Conservation (phyloP, 2,329 filamentous ascomycete genomes). For the Raffaelea deltoideospora region DNA sequence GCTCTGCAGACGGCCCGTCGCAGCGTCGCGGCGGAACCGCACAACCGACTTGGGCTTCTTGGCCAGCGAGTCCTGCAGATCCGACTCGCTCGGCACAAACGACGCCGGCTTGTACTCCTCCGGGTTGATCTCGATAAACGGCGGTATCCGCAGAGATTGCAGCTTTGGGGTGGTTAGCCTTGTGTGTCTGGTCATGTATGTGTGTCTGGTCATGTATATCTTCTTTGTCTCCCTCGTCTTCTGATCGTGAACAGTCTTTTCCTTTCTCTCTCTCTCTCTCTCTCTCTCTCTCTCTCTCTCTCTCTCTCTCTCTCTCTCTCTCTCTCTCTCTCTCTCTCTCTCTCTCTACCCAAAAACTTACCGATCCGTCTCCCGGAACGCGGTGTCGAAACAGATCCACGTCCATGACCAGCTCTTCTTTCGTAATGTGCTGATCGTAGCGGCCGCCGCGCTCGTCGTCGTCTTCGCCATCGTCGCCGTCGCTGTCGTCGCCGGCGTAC, state of each 20-base stretch:
- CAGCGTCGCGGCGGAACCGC: constrained; percentile 52
- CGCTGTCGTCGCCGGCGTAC: constrained; percentile 24
- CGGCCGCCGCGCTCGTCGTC: constrained; percentile 12
- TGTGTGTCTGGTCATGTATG: constrained; percentile 4
- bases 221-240: no score
- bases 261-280: no score
- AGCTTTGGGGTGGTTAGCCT: constrained; percentile 29
- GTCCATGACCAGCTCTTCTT: constrained; percentile 44
- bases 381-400: constrained; percentile 53
- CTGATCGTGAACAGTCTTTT: no score
- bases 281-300: no score
- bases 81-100: constrained; percentile 45
- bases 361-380: constrained; percentile 54
- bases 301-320: no score
- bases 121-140: constrained; percentile 56
- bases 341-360: no score
- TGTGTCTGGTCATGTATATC: no score
- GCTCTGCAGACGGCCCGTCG: constrained; percentile 53
- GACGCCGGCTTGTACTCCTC: constrained; percentile 49
- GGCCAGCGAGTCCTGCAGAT: constrained; percentile 36
- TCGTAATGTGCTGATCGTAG: constrained; percentile 25
- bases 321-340: no score
- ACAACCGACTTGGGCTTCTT: constrained; percentile 48
- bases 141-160: constrained; percentile 55
- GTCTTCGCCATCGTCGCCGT: constrained; percentile 28